Evolutionary conservation across 345 rosid species (phyloP).

Genomic region (Rhodomyrtus tomentosa): DNA sequence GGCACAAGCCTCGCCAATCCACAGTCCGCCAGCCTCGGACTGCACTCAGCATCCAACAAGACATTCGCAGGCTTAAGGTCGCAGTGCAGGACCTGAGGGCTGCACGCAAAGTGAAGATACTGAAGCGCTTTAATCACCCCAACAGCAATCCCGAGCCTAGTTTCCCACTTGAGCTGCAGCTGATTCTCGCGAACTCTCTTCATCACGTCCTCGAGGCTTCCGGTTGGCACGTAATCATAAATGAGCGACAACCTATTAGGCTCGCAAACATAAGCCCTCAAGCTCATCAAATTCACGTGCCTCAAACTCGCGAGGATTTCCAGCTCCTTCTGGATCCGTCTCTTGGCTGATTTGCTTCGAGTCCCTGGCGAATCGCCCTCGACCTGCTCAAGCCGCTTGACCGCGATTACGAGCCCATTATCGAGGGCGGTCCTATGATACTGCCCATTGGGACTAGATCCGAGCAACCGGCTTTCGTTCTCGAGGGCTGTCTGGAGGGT

Average conservation of each 20-base stretch:
- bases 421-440: constrained; percentile 71
- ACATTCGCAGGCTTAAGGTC: constrained; percentile 87
- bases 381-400: constrained; percentile 56
- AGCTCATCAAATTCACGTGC: constrained; percentile 77
- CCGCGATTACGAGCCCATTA: constrained; percentile 63
- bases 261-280: constrained; percentile 78
- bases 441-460: constrained; percentile 64
- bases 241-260: constrained; percentile 59
- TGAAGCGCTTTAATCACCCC: constrained; percentile 86
- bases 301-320: constrained; percentile 75
- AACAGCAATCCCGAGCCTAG: constrained; percentile 73
- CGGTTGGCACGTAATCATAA: constrained; percentile 69
- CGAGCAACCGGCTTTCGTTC: constrained; percentile 53
- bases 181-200: constrained; percentile 48
- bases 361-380: constrained; percentile 39
- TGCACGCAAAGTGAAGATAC: constrained; percentile 62
- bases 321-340: constrained; percentile 67
- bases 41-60: constrained; percentile 86
- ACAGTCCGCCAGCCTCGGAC: constrained; percentile 72
- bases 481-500: constrained; percentile 66
- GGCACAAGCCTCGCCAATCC: constrained; percentile 67
- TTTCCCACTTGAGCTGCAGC: constrained; percentile 73
- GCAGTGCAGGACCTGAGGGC: constrained; percentile 60
- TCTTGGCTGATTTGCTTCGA: constrained; percentile 52
- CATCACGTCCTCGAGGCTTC: constrained; percentile 86